Base-by-base conservation (phyloP, 1,284 basidiomycete species). In the Stygiomarasmius scandens region DNA sequence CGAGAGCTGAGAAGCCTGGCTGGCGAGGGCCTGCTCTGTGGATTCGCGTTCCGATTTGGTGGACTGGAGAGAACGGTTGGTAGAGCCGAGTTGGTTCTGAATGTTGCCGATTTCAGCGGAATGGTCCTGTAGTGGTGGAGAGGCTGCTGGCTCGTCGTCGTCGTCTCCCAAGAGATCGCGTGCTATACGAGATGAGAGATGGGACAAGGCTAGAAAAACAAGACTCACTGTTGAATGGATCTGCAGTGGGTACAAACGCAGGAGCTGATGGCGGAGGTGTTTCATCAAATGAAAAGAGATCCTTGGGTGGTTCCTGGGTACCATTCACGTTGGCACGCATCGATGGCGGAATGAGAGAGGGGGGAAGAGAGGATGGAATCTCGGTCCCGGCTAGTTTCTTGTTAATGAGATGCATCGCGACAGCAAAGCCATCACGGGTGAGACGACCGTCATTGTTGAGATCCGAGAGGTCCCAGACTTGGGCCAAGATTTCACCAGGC, bases 341-440 rank as follows among this genome's bases (percentile, higher is more conserved):
- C 2, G 87, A 84, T 0, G 95, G 95, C 3, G 97, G 96, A 10
- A 98, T 72, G 45, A 99, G 79, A 36, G 85, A 83, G 23, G 72
- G 69, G 0, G 95, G 94, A 16, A 99, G 79, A 23, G 77, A 73
- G 0, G 78, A 61, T 0, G 97, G 97, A 23, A 96, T 73, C 1
- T 92, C 88, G 61, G 86, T 87, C n/a, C 96, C 96, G 1, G 85
- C 81, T 1, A 98, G 77, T 70, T 90, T 95, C 64, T 84, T 83
- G 71, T 95, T 93, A 68, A 99, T 98, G 49, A 99, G 83, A 73
- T 96, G 86, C 89, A 98, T 90, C 2, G 96, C 97, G 44, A 99
- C 90, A 2, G 97, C 96, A 72, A 99, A 99, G 25, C 96, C 94
- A 59, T 98, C 96, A 54, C 89, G 85, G 22, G 89, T 94, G 43